Conservation (phyloP, 371 early-diverging fungal genomes). For the Mucor ambiguus region DNA sequence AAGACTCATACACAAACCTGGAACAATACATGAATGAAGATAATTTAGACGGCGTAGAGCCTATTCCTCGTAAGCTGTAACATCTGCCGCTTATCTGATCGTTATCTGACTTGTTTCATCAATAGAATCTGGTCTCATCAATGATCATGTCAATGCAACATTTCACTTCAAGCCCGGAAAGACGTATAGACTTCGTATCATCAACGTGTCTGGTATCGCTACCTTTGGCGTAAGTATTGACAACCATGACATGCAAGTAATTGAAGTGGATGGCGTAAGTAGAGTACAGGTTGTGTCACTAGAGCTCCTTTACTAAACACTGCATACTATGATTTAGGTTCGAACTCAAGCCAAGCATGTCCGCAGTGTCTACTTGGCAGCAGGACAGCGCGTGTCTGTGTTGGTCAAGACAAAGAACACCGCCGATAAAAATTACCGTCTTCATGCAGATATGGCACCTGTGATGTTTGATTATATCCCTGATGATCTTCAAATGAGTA, state of each 20-base stretch:
- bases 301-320: neutral
- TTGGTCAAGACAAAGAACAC: slow-evolving; percentile 66
- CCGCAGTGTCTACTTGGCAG: slow-evolving; percentile 53
- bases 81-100: neutral
- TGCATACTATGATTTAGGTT: slow-evolving; percentile 13
- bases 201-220: slow-evolving; percentile 72
- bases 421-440: slow-evolving; percentile 62
- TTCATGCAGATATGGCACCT: slow-evolving; percentile 75
- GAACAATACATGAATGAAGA: slow-evolving; percentile 47
- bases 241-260: slow-evolving; percentile 72
- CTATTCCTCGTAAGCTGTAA: slow-evolving; percentile 46
- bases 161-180: slow-evolving; percentile 31
- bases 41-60: slow-evolving; percentile 64
- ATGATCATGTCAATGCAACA: slow-evolving; percentile 33
- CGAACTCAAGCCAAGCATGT: slow-evolving; percentile 55
- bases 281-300: no score
- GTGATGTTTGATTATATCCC: slow-evolving; percentile 76
- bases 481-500: slow-evolving; percentile 48
- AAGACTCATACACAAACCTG: slow-evolving; percentile 39
- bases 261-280: slow-evolving; percentile 78
- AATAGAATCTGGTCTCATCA: slow-evolving; percentile 53
- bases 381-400: slow-evolving; percentile 74
- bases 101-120: neutral
- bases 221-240: slow-evolving; percentile 70
- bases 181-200: slow-evolving; percentile 40